Percentiles rank a stretch among this genome's conserved stretches.
Evolutionary conservation across 2,329 filamentous ascomycete genomes (phyloP).

Genomic region (Rhexocercosporidium sp.): DNA sequence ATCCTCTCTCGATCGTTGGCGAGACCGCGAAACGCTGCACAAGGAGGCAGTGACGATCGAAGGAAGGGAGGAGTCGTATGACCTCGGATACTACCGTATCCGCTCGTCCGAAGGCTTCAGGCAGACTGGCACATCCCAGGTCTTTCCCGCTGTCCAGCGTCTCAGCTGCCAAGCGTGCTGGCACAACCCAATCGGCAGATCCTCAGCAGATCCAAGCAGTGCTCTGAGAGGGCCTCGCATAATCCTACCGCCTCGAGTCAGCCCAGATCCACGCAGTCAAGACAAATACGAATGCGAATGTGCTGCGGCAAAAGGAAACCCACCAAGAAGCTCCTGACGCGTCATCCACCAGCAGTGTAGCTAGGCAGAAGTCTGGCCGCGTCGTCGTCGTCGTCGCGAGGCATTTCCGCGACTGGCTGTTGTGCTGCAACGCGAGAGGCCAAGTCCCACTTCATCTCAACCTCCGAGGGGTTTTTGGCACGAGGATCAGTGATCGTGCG

Average conservation of each 20-base stretch:
- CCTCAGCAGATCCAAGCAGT: conserved; percentile 10
- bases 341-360: conserved; percentile 22
- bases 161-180: conserved; percentile 21
- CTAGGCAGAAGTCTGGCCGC: conserved; percentile 26
- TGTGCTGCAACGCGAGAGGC: conserved; percentile 14
- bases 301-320: conserved; percentile 20
- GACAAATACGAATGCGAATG: conserved; percentile 24
- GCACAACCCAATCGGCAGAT: conserved; percentile 12
- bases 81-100: conserved; percentile 24
- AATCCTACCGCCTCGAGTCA: conserved; percentile 25
- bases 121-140: conserved; percentile 27
- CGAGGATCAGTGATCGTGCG: conserved; percentile 24
- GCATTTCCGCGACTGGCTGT: conserved; percentile 24
- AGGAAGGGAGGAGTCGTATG: conserved; percentile 20
- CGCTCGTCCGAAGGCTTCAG: conserved; percentile 26
- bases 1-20: too few relatives aligned
- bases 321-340: conserved; percentile 17
- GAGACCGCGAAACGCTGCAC: too few relatives aligned
- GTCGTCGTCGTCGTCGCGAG: conserved; percentile 24
- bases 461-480: conserved; percentile 11
- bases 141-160: conserved; percentile 23
- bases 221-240: conserved; percentile 11
- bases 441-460: conserved; percentile 13
- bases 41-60: conserved; percentile 19
- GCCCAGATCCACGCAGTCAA: conserved; percentile 23